These are phyloP conservation scores for Colletotrichum eremochloae DNA, from an alignment of 2,329 filamentous ascomycete genomes.

Conservation along the genomic window DNA sequence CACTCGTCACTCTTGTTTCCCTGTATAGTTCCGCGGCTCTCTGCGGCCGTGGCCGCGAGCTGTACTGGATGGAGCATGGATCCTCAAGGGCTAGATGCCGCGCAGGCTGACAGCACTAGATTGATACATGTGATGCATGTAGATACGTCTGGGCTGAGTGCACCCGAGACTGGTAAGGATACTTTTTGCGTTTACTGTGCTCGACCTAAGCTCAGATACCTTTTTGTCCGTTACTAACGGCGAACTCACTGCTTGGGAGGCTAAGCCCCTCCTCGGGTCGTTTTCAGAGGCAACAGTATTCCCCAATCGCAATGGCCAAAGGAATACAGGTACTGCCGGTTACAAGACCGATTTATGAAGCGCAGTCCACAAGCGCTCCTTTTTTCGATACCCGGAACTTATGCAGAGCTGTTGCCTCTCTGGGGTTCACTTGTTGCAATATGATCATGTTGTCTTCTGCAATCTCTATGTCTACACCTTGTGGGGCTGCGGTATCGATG, in stretches of 20 bases:
- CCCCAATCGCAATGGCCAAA: background rate
- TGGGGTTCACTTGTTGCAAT: background rate
- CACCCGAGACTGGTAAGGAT: background rate
- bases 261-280: background rate
- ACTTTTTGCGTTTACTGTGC: background rate
- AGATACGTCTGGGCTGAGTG: background rate
- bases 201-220: background rate
- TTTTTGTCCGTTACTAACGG: background rate
- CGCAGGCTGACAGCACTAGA: background rate
- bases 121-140: background rate
- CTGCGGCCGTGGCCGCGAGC: background rate
- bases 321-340: too few species aligned
- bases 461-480: background rate
- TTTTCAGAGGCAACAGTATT: background rate
- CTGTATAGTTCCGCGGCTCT: too few species aligned
- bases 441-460: background rate
- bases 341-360: background rate
- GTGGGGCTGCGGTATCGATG: background rate
- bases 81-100: background rate
- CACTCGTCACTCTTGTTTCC: background rate
- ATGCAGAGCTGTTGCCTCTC: background rate
- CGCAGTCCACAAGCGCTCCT: fast-evolving
- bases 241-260: background rate
- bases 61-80: background rate
- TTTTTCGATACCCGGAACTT: background rate